Evolutionary conservation across 768 basidiomycete genomes (phyloP).

Genomic region (Auricularia auricula-judae): DNA sequence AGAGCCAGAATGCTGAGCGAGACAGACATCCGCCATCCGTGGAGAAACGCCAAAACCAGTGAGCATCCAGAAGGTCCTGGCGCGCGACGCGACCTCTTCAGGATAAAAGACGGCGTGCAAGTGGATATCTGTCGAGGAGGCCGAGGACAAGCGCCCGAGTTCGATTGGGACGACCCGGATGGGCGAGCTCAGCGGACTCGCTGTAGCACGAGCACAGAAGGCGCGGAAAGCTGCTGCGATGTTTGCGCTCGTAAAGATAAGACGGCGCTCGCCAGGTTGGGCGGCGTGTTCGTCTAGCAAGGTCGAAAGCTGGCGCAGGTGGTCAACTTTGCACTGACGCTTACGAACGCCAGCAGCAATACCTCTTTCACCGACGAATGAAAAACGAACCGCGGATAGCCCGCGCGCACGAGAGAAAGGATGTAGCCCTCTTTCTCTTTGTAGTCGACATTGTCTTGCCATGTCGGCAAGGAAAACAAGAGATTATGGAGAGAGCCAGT

Average conservation of each 20-base stretch:
- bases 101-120: constrained; percentile 33
- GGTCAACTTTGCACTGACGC: neutral
- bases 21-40: constrained; percentile 34
- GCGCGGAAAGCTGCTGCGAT: constrained; percentile 27
- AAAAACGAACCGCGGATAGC: constrained; percentile 42
- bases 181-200: too few relatives aligned
- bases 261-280: constrained; percentile 28
- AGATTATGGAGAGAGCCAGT: constrained; percentile 33
- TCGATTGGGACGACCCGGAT: neutral
- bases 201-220: constrained; percentile 15
- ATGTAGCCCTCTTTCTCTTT: constrained; percentile 34
- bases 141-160: constrained; percentile 8
- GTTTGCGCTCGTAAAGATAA: constrained; percentile 28
- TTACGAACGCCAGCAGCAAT: constrained; percentile 9
- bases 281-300: constrained; percentile 27
- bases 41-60: constrained; percentile 38
- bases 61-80: constrained; percentile 42
- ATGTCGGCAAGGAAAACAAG: constrained; percentile 37
- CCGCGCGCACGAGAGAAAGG: constrained; percentile 32
- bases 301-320: constrained; percentile 23
- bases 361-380: constrained; percentile 34
- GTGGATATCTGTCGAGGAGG: too few relatives aligned
- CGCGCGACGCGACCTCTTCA: constrained; percentile 20
- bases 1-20: neutral
- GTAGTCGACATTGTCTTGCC: constrained; percentile 37